Evolutionary conservation across 2,329 filamentous ascomycete species (phyloP).

Genomic region (Emergomyces orientalis): DNA sequence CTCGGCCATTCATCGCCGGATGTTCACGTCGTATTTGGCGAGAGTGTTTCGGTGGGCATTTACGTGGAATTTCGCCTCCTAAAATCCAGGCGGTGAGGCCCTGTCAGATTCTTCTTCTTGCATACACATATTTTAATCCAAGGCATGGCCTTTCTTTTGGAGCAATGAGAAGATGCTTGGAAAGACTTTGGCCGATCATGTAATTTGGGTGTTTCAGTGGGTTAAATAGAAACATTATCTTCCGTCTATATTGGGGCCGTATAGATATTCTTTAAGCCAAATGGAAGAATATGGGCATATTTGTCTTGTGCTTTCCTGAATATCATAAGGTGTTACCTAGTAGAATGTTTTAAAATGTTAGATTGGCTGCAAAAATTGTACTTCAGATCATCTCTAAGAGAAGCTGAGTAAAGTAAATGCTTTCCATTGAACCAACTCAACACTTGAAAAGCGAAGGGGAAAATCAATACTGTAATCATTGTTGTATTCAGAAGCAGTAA

Average conservation of each 20-base stretch:
- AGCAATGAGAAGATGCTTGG: background rate
- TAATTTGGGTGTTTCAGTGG: background rate
- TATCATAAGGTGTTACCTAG: no score
- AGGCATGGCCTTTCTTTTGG: background rate
- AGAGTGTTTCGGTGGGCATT: background rate
- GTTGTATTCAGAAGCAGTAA: no score
- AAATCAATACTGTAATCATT: no score
- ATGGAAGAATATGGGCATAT: no score
- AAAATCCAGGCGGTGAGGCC: background rate
- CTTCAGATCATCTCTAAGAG: no score
- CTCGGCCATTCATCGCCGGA: background rate
- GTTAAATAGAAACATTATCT: background rate
- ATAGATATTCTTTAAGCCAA: no score
- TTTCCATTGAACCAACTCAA: no score
- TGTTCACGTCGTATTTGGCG: background rate
- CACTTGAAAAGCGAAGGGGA: no score
- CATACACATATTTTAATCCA: background rate
- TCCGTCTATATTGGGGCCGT: background rate
- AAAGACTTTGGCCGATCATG: background rate
- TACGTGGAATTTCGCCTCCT: background rate
- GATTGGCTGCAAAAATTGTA: no score
- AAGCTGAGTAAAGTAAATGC: no score
- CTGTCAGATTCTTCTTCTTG: background rate
- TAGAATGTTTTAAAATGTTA: no score
- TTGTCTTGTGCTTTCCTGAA: no score